phyloP scores from a whole-genome alignment of 345 rosid genomes.

The Hevea brasiliensis region DNA sequence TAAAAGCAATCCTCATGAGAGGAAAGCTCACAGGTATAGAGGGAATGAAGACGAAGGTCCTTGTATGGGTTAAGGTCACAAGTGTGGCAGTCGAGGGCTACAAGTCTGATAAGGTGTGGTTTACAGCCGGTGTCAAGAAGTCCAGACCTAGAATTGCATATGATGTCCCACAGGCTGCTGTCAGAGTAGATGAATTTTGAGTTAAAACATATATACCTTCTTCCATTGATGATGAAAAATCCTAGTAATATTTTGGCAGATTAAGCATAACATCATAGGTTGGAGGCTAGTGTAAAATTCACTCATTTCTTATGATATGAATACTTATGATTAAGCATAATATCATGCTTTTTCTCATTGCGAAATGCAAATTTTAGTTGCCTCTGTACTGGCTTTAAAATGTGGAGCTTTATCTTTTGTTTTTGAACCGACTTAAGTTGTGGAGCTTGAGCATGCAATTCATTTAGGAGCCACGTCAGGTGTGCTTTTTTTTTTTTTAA shows the following conservation, averaged over 20 bases:
- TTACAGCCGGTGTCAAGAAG: conserved; percentile 91
- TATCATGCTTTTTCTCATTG: no score
- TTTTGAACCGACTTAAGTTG: no score
- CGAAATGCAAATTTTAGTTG: no score
- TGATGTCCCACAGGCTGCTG: conserved; percentile 55
- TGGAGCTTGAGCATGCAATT: no score
- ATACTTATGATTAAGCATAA: no score
- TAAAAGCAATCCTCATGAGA: conserved; percentile 67
- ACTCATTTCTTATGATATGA: no score
- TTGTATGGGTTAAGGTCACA: conserved; percentile 92
- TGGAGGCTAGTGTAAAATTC: no score
- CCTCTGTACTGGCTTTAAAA: no score
- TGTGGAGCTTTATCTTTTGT: no score
- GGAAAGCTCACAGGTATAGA: conserved; percentile 81
- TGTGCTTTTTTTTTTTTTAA: no score
- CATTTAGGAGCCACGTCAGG: no score
- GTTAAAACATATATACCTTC: neutral
- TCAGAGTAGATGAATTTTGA: conserved; percentile 77
- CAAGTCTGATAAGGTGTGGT: conserved; percentile 92
- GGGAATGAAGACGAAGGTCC: conserved; percentile 95
- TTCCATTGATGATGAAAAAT: neutral
- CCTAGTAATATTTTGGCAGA: neutral
- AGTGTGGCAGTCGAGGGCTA: conserved; percentile 62
- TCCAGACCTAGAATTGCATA: conserved; percentile 70
- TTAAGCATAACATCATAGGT: conserved; percentile 1